These are phyloP conservation scores for Craspedostauros australis DNA, from an alignment of 108 stramenopile species.

Conservation along the genomic window DNA sequence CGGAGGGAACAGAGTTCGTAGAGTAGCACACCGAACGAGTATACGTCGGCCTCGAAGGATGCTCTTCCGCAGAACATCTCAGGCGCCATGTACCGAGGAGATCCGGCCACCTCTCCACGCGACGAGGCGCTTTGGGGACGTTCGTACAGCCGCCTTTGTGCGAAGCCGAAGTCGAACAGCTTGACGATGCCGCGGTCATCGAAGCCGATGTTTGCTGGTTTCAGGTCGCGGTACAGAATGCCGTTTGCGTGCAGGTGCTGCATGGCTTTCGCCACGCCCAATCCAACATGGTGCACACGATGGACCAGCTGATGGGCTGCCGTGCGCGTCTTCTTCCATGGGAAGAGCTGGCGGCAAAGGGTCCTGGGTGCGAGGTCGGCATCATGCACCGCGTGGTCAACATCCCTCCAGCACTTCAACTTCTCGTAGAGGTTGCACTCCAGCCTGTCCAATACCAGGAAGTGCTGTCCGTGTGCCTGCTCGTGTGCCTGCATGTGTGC, in stretches of 20 bases:
- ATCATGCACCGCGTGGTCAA: no score
- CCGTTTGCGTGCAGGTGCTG: constrained; percentile 18
- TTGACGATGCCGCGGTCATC: constrained; percentile 25
- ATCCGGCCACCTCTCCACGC: constrained; percentile 24
- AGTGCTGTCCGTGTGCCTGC: no score
- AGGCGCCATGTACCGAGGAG: constrained; percentile 39
- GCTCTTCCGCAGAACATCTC: constrained; percentile 22
- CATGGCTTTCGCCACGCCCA: constrained; percentile 32
- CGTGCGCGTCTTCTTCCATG: no score
- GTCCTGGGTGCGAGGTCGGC: no score
- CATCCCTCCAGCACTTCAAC: constrained; percentile 41
- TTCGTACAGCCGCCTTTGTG: constrained; percentile 16
- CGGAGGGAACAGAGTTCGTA: constrained; percentile 43
- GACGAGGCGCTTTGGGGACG: constrained; percentile 15
- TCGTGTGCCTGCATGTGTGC: no score
- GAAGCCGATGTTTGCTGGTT: constrained; percentile 39
- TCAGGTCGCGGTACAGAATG: constrained; percentile 58
- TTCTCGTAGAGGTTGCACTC: constrained; percentile 25
- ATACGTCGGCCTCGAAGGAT: constrained; percentile 40
- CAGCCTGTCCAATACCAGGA: constrained; percentile 47
- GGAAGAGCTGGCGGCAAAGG: no score
- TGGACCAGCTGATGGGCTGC: no score
- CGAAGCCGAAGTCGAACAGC: constrained; percentile 66
- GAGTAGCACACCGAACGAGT: constrained; percentile 50
- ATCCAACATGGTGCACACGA: constrained; percentile 25